These are phyloP conservation scores for Coprinopsis sp. DNA, from an alignment of 768 basidiomycete species.

Conservation along the genomic window DNA sequence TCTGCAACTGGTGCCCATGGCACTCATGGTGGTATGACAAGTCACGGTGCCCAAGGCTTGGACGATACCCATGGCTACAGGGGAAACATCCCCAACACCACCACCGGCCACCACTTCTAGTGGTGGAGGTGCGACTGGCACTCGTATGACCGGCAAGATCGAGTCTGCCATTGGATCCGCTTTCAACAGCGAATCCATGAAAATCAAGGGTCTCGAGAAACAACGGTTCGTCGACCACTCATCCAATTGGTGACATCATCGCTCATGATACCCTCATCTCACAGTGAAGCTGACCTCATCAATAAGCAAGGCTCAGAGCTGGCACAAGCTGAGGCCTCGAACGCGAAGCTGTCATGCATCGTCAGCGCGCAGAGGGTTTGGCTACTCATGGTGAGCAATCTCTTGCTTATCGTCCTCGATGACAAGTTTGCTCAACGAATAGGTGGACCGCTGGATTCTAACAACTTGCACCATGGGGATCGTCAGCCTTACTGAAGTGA, in stretches of 20 bases:
- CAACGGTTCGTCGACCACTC: constrained; percentile 43
- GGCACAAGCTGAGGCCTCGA: constrained; percentile 53
- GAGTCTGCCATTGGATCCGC: constrained; percentile 42
- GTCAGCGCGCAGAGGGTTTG: constrained; percentile 54
- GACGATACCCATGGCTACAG: not conserved
- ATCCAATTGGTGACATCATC: not conserved
- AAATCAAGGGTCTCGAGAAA: constrained; percentile 47
- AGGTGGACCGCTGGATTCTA: too few relatives aligned
- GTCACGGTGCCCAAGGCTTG: too few relatives aligned
- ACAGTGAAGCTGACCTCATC: constrained; percentile 41
- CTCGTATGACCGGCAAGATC: constrained; percentile 40
- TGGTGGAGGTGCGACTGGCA: constrained; percentile 23
- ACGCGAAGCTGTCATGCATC: constrained; percentile 41
- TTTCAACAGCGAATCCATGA: constrained; percentile 42
- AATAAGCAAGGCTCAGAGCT: constrained; percentile 46
- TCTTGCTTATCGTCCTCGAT: too few relatives aligned
- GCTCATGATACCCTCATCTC: not conserved
- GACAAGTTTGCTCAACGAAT: too few relatives aligned
- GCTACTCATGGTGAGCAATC: too few relatives aligned
- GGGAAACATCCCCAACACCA: not conserved
- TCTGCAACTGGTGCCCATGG: too few relatives aligned
- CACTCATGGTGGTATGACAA: too few relatives aligned
- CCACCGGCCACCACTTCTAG: not conserved
- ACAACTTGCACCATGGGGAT: too few relatives aligned
- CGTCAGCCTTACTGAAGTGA: too few relatives aligned